Evolutionary conservation across 176 grass and related monocot species (phyloP), one percentile per base, ranked within the genome.

Genomic region (Sorghum bicolor): DNA sequence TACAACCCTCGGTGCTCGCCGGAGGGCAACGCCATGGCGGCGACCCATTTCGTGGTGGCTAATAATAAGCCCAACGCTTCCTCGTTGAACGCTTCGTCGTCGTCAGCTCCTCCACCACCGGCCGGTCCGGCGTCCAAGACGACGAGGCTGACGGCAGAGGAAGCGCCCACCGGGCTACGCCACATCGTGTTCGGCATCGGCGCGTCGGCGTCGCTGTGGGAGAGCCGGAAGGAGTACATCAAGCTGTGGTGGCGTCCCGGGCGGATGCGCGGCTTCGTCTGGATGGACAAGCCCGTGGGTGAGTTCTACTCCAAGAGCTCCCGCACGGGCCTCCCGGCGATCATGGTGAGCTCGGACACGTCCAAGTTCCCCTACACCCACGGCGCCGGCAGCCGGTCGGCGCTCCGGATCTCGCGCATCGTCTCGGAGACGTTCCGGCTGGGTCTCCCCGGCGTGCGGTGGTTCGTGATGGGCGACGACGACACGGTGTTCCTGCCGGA

Each of bases 391-490:
- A 90, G 87, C 83, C 93, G 93, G 1, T 96, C 96, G 3, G 89
- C 96, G 44, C 89, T 98, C 76, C 89, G 93, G 48, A 99, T 99
- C 22, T 96, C 96, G 2, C 93, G 93, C 71, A 92, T 99, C 41
- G 93, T 99, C 4, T 94, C 96, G 1, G 96, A 99, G 87, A 96
- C 89, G 17, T 99, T 77, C 81, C 93, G 93, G 17, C 89, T 96
- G 2, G 78, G 85, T 2, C 87, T 99, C 39, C 68, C 87, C 1
- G 80, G 90, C 5, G 91, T 96, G 1, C 93, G 91, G 33, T 98
- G 96, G 96, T 94, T 94, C 76, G 96, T 98, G 7, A 96, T 98
- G 96, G 96, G 96, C 76, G 96, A 98, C 75, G 96, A 98, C 79
- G 96, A 98, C 86, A 98, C 96, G 55, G 93, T 98, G 75, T 98